Percentiles rank a stretch among this genome's conserved stretches.
phyloP scores from a whole-genome alignment of 73 alveolate species.

The Paramecium bursaria region DNA sequence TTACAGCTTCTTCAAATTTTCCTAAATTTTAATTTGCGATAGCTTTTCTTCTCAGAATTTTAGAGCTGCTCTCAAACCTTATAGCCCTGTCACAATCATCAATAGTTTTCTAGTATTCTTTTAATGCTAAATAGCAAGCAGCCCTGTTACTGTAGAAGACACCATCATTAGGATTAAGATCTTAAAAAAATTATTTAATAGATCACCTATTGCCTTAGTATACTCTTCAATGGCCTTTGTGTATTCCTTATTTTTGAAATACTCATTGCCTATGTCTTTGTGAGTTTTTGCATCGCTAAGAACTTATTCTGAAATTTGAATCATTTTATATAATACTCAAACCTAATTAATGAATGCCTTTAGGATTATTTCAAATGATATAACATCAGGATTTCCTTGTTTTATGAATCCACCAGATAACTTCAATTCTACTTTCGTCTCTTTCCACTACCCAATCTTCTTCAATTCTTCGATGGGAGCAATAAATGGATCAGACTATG shows the following conservation, averaged over 20 bases:
- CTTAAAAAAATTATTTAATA: not conserved
- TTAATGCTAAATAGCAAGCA: constrained; percentile 83
- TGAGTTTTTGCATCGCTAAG: not conserved
- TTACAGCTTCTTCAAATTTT: constrained; percentile 77
- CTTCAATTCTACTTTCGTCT: constrained; percentile 90
- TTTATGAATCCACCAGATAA: constrained; percentile 94
- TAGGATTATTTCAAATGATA: constrained; percentile 83
- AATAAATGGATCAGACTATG: constrained; percentile 90
- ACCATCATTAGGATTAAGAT: constrained; percentile 77
- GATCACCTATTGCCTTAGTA: constrained; percentile 37
- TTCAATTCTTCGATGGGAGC: constrained; percentile 77
- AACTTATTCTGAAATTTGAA: constrained; percentile 38
- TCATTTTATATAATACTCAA: constrained; percentile 58
- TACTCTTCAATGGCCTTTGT: constrained; percentile 5
- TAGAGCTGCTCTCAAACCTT: constrained; percentile 80
- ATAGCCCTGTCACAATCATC: constrained; percentile 90
- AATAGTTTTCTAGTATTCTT: constrained; percentile 84
- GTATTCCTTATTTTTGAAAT: constrained; percentile 1
- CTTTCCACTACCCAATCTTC: constrained; percentile 98
- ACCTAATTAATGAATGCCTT: constrained; percentile 96
- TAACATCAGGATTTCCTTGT: constrained; percentile 87
- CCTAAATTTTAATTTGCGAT: constrained; percentile 79
- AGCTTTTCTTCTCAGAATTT: constrained; percentile 85
- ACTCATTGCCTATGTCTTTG: constrained; percentile 24
- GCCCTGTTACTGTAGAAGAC: constrained; percentile 90